phyloP scores from a whole-genome alignment of 257 asterid genomes.

The Lantana camara region DNA sequence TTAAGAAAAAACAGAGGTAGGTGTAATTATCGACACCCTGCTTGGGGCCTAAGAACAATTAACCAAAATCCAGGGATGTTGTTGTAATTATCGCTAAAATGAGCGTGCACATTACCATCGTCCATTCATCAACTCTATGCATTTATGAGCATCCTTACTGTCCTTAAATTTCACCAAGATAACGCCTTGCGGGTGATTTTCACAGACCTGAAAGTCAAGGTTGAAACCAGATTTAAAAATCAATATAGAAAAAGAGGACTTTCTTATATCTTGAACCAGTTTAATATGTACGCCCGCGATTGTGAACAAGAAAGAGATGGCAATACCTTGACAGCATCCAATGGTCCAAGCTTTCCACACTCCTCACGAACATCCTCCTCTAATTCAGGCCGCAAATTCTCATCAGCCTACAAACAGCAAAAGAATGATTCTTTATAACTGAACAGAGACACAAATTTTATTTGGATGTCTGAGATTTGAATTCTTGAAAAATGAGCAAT shows the following conservation, averaged over 20 bases:
- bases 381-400: conserved; percentile 67
- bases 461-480: no score
- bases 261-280: neutral
- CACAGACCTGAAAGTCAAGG: conserved; percentile 65
- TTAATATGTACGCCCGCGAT: neutral
- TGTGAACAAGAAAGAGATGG: neutral
- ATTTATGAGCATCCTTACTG: conserved; percentile 72
- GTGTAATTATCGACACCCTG: no score
- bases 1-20: no score
- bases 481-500: no score
- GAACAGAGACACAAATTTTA: neutral
- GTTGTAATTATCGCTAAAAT: neutral
- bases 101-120: conserved; percentile 65
- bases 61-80: neutral
- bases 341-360: conserved; percentile 88
- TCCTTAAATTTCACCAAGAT: conserved; percentile 81
- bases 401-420: conserved; percentile 60
- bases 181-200: conserved; percentile 91
- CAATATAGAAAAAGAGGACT: neutral
- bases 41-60: neutral
- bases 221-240: conserved; percentile 21
- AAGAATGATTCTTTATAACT: neutral
- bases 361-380: conserved; percentile 81
- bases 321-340: conserved; percentile 80
- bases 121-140: conserved; percentile 91